Base-by-base conservation (phyloP, 805 yeast species). In the Candida ulmi region DNA sequence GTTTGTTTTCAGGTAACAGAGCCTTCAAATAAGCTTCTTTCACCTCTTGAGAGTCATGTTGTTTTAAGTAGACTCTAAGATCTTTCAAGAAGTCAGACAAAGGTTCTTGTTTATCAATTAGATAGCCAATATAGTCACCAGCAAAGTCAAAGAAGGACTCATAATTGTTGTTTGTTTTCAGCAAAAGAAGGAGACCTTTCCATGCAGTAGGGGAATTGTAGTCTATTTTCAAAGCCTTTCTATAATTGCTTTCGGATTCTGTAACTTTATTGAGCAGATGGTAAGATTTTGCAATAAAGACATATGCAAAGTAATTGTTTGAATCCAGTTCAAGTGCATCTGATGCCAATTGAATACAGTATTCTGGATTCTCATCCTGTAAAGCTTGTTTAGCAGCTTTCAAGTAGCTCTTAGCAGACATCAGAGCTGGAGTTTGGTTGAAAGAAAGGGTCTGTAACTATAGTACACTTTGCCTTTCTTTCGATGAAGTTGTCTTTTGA, bases 201-300 rank as follows among this genome's bases (percentile, higher is more conserved):
- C 93, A 90, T 0, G 88, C 95, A 19, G 74, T 57, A 2, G 78
- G 46, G 37, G 80, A 76, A 2, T 65, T 64, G 0, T 76, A 71
- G 23, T 77, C 72, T 1, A 79, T 37, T 6, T 56, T 50, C 3
- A 76, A 70, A 0, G 88, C 88, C 17, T 51, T 54, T 24, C 52
- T 50, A 50, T 80, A 82, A 11, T 71, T 57, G 19, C 45, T 46
- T 11, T 61, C 45, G 0, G 86, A 80, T 4, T 57, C 50, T 2
- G 55, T 51, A 5, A 55, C 41, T 6, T 72, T 60, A 12, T 65
- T 56, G 38, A 70, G 49, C 8, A 72, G 55, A 42, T 78, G 78
- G 41, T 71, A 66, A 1, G 88, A 74, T 55, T 86, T 88, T 8
- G 93, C 96, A 36, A 74, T 63, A 50, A 88, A 78, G 4, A 85